phyloP scores from a whole-genome alignment of 148 eudicot genomes.

The Chenopodium album region DNA sequence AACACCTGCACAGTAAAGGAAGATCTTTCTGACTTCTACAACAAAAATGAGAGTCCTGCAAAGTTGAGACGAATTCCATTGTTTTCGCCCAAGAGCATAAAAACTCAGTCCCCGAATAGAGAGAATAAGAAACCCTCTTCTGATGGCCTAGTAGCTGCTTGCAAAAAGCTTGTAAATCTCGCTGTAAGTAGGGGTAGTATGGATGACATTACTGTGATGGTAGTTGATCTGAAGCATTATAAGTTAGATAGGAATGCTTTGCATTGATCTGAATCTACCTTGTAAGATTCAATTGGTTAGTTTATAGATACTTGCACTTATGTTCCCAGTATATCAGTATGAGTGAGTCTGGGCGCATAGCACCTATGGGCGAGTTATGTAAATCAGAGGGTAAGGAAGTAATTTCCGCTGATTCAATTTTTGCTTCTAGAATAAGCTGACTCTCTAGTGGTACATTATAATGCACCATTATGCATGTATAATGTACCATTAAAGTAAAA shows the following conservation, averaged over 20 bases:
- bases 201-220: conserved; percentile 88
- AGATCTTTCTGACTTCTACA: conserved; percentile 19
- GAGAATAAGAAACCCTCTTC: conserved; percentile 34
- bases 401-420: no score
- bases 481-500: no score
- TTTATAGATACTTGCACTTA: not conserved
- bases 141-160: conserved; percentile 53
- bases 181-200: conserved; percentile 73
- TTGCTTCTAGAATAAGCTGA: no score
- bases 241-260: conserved; percentile 8
- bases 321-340: not conserved
- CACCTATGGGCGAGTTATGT: no score
- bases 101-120: conserved; percentile 25
- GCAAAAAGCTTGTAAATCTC: conserved; percentile 77
- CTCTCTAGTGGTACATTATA: no score
- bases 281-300: conserved; percentile 2
- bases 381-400: no score
- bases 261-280: not conserved
- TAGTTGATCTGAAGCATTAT: conserved; percentile 65
- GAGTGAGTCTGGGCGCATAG: not conserved
- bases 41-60: conserved; percentile 46
- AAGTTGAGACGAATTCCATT: conserved; percentile 40
- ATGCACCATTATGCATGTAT: no score
- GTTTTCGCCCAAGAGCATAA: conserved; percentile 42
- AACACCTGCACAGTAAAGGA: not conserved